Percentiles rank a stretch among this genome's conserved stretches.
These are phyloP conservation scores for Leptoxyphium fumago DNA, from an alignment of 2,329 filamentous ascomycete species.

Conservation along the genomic window DNA sequence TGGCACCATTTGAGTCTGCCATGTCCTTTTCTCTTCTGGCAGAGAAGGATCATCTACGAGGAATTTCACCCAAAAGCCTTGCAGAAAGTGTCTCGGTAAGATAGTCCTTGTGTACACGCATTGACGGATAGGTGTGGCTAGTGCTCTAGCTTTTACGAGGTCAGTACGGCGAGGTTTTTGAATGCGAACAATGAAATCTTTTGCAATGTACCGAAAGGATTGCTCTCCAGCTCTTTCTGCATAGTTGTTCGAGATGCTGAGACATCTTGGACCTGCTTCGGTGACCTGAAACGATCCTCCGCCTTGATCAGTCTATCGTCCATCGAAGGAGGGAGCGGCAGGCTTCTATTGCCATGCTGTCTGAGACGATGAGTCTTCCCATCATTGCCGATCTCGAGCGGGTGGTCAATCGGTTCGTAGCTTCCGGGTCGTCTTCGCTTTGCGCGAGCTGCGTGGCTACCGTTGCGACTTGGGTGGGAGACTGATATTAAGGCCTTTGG, in stretches of 20 bases:
- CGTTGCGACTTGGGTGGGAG: conserved; percentile 1
- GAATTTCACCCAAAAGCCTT: conserved; percentile 35
- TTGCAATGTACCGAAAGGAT: conserved; percentile 44
- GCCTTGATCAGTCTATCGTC: conserved; percentile 27
- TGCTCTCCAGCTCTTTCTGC: conserved; percentile 43
- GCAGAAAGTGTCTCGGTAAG: conserved; percentile 49
- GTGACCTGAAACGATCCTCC: conserved; percentile 22
- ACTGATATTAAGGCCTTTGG: neutral
- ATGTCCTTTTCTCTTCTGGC: neutral
- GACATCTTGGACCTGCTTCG: conserved; percentile 29
- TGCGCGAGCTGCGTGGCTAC: neutral
- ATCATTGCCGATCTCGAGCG: conserved; percentile 14
- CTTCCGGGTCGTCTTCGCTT: conserved; percentile 1
- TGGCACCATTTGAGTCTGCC: neutral
- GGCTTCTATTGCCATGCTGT: conserved; percentile 18
- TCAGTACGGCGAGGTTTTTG: no score
- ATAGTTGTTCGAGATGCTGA: conserved; percentile 32
- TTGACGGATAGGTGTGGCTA: conserved; percentile 44
- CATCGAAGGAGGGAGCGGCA: conserved; percentile 36
- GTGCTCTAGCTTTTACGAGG: conserved; percentile 38
- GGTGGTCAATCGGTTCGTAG: conserved; percentile 5
- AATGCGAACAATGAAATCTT: no score
- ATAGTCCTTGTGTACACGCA: conserved; percentile 35
- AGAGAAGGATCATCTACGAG: neutral
- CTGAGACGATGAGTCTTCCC: conserved; percentile 21